Conservation (phyloP, 306 rosid genomes). For the Delonix regia region DNA sequence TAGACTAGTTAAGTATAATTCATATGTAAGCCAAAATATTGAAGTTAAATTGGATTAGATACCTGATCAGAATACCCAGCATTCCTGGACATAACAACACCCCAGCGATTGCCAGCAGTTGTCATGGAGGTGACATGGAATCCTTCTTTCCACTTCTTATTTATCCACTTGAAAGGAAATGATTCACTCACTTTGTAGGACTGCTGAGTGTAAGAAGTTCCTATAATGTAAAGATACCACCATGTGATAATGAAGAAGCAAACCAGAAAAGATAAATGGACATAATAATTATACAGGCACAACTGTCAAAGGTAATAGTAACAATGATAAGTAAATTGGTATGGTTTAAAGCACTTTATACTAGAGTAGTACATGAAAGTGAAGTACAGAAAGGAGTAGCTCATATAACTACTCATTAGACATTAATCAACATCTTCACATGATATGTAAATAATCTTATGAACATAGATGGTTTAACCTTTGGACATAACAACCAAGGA, state of each 20-base stretch:
- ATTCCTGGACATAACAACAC: slow-evolving; percentile 94
- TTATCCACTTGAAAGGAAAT: slow-evolving; percentile 93
- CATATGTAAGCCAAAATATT: not conserved
- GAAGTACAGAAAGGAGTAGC: not conserved
- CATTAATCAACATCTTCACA: not conserved
- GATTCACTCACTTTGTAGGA: slow-evolving; percentile 93
- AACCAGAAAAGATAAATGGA: not conserved
- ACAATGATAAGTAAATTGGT: not conserved
- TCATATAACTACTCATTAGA: not conserved
- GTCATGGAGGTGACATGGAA: slow-evolving; percentile 97
- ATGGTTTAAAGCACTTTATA: not conserved
- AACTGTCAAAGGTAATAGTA: not conserved
- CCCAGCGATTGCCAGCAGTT: slow-evolving; percentile 96
- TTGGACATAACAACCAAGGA: slow-evolving; percentile 97
- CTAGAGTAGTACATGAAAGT: not conserved
- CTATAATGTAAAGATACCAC: slow-evolving; percentile 43
- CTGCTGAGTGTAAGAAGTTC: slow-evolving; percentile 89
- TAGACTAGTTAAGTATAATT: not conserved
- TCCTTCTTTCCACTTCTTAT: slow-evolving; percentile 98
- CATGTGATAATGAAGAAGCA: slow-evolving; percentile 34
- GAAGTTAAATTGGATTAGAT: not conserved
- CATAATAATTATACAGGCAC: not conserved
- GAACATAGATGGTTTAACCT: slow-evolving; percentile 52
- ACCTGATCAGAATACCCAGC: slow-evolving; percentile 97
- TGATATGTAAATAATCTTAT: not conserved